Evolutionary conservation across 1,284 basidiomycete species (phyloP), one percentile per base, ranked within the genome.

Genomic region (Cystobasidiaceae sp.): DNA sequence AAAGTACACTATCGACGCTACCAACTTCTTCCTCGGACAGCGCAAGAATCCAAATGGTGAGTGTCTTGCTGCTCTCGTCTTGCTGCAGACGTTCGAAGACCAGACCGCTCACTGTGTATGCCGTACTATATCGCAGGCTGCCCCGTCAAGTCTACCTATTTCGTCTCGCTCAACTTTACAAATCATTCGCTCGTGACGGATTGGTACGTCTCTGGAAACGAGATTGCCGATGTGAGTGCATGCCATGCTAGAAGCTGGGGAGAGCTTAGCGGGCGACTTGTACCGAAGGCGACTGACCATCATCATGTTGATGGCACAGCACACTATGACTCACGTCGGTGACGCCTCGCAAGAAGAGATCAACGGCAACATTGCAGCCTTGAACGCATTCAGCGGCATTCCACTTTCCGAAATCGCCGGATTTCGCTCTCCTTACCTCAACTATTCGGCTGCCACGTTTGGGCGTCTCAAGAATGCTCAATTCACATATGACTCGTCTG

Each of bases 161-260:
- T 83, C 75, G 84, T 83, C 5, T 86, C 85, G 3, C 78, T 89
- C 56, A 82, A 82, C 69, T 90, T 85, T 76, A 90, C 88, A 30
- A 89, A 72, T 46, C 71, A 71, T 50, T 73, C 72, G 21, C 67
- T 73, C 60, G 86, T 91, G 51, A 90, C 88, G 78, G 87, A 90
- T 75, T 89, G 86, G 85, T 90, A 80, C 75, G 87, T 90, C 45
- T 85, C 85, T 6, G 88, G 89, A 37, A 90, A 90, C 75, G 88
- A 91, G 74, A 87, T 91, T 68, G 88, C 86, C n/a, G 88, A 90
- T 77, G 87, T 43, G 27, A 30, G 39, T 62, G 3, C 27, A 19
- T 17, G 39, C 30, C n/a, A n/a, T n/a, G n/a, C n/a, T n/a, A n/a
- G n/a, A n/a, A n/a, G n/a, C n/a, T n/a, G n/a, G n/a, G n/a, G n/a